phyloP scores from a whole-genome alignment of 441 rosid genomes.

The Mallotus repandus region DNA sequence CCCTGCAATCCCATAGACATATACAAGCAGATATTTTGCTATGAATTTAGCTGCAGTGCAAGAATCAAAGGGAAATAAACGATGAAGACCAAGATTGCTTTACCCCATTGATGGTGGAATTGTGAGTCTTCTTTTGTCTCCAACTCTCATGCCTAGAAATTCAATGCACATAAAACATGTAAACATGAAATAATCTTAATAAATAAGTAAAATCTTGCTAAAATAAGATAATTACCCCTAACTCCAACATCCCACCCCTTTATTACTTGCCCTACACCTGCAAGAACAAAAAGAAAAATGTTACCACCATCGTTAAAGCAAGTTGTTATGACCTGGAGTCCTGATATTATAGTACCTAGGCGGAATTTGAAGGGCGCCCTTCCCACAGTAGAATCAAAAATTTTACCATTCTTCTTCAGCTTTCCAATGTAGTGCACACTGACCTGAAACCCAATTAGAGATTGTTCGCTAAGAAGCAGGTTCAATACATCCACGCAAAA shows the following conservation, averaged over 20 bases:
- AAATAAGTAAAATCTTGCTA: background rate
- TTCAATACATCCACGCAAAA: background rate
- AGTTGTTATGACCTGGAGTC: background rate
- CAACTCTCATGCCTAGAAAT: constrained; percentile 84
- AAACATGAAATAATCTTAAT: constrained; percentile 6
- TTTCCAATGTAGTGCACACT: constrained; percentile 78
- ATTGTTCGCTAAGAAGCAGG: background rate
- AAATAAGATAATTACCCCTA: constrained; percentile 45
- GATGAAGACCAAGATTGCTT: constrained; percentile 18
- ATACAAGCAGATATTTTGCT: background rate
- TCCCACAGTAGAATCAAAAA: constrained; percentile 80
- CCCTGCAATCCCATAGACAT: too few relatives aligned
- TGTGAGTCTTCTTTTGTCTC: constrained; percentile 87
- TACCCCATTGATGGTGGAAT: constrained; percentile 99
- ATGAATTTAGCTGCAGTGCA: background rate
- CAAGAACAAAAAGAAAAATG: constrained; percentile 22
- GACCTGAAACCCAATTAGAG: constrained; percentile 52
- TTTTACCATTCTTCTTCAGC: constrained; percentile 79
- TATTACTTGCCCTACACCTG: constrained; percentile 89
- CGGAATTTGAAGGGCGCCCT: constrained; percentile 80
- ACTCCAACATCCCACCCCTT: constrained; percentile 99
- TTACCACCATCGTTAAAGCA: constrained; percentile 7
- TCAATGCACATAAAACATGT: constrained; percentile 5
- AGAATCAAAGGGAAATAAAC: too few relatives aligned
- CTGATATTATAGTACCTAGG: constrained; percentile 52